Conservation (phyloP, 805 yeast species). For the Hanseniaspora thailandica region DNA sequence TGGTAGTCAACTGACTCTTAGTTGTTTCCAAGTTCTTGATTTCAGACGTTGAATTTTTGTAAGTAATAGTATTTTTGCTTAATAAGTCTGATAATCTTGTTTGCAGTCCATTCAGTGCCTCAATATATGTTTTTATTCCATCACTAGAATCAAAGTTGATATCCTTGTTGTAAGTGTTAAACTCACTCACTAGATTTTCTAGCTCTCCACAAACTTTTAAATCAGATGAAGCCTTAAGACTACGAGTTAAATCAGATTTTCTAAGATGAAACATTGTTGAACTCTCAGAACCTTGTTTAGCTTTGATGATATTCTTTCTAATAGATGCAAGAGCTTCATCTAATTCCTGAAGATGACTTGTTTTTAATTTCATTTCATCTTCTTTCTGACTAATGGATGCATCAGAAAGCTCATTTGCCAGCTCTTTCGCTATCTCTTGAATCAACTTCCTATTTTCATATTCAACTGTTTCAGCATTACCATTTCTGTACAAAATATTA, state of each 20-base stretch:
- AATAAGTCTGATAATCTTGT: no score
- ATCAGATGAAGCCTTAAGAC: background rate
- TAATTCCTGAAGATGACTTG: slow-evolving; percentile 10
- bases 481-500: slow-evolving; percentile 27
- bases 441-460: slow-evolving; percentile 19
- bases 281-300: slow-evolving; percentile 47
- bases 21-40: no score
- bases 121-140: no score
- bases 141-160: no score
- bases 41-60: no score
- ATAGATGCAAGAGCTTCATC: slow-evolving; percentile 43
- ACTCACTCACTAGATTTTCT: no score
- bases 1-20: no score
- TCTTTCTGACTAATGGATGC: background rate
- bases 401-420: background rate
- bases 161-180: no score
- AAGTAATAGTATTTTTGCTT: no score
- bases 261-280: slow-evolving; percentile 41
- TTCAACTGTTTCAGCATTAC: slow-evolving; percentile 37
- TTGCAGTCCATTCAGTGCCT: no score
- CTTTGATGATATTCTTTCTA: slow-evolving; percentile 38
- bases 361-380: background rate
- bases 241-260: slow-evolving; percentile 17
- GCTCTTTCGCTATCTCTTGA: background rate
- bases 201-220: background rate